Evolutionary conservation across 495 filamentous ascomycete genomes (phyloP).

Genomic region (Oleoguttula mirabilis): DNA sequence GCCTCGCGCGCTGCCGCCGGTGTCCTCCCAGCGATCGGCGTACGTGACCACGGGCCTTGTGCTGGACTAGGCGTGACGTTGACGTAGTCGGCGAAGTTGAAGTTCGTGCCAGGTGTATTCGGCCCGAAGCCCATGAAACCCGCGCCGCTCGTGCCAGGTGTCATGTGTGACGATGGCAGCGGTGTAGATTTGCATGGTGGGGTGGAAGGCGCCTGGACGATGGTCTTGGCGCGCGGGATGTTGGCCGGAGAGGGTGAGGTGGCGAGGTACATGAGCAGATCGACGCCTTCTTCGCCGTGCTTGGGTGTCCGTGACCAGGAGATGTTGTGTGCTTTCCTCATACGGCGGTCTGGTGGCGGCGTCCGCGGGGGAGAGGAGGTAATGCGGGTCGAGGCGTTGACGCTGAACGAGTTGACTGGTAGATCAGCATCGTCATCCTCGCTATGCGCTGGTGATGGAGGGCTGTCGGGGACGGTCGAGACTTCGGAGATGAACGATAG

Average conservation of each 20-base stretch:
- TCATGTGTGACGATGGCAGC: constrained; percentile 80
- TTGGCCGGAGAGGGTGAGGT: constrained; percentile 79
- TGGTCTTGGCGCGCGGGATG: constrained; percentile 25
- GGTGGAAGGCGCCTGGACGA: constrained; percentile 64
- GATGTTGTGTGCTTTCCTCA: constrained; percentile 24
- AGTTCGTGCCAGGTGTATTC: constrained; percentile 51
- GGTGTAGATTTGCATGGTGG: constrained; percentile 69
- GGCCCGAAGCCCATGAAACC: constrained; percentile 44
- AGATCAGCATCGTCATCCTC: constrained; percentile 74
- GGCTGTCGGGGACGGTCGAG: constrained; percentile 49
- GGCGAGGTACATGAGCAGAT: constrained; percentile 81
- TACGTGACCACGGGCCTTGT: constrained; percentile 57
- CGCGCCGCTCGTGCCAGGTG: constrained; percentile 56
- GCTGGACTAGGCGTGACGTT: constrained; percentile 94
- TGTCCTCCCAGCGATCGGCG: constrained; percentile 42
- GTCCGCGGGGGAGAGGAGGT: constrained; percentile 72
- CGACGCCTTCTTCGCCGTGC: constrained; percentile 72
- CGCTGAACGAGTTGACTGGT: constrained; percentile 62
- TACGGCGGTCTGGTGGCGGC: constrained; percentile 45
- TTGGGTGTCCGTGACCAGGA: constrained; percentile 26
- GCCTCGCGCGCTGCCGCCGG: constrained; percentile 44
- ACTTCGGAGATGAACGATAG: constrained; percentile 61
- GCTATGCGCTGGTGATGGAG: constrained; percentile 52
- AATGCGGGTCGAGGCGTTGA: constrained; percentile 38
- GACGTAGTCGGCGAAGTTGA: constrained; percentile 94